phyloP scores from a whole-genome alignment of 208 protist genomes.

The Acanthamoeba culbertsoni region DNA sequence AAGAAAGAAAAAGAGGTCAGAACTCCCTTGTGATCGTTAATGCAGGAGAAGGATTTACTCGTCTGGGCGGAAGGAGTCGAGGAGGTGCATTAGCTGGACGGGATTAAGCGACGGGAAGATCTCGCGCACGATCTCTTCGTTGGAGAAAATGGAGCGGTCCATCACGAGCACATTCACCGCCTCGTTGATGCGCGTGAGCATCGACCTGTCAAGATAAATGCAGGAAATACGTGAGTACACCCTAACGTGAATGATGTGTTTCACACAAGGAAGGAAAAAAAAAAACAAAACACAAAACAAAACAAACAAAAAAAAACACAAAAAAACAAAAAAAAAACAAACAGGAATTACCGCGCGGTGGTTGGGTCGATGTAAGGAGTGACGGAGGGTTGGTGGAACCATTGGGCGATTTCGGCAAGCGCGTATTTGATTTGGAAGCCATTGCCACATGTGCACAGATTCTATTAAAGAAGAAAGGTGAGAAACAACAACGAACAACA shows the following conservation, averaged over 20 bases:
- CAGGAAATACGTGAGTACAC: too few relatives aligned
- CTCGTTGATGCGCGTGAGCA: slow-evolving; percentile 16
- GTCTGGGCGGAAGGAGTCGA: slow-evolving; percentile 23
- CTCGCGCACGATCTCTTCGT: slow-evolving; percentile 4
- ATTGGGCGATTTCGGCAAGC: neutral
- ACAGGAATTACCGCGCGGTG: neutral
- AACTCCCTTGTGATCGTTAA: neutral
- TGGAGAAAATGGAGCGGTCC: slow-evolving; percentile 3
- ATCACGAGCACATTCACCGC: slow-evolving; percentile 50
- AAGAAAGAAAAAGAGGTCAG: neutral
- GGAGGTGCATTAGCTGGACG: slow-evolving; percentile 44
- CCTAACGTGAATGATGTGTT: too few relatives aligned
- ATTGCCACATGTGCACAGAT: slow-evolving; percentile 39
- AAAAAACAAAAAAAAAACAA: neutral
- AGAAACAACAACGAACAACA: neutral
- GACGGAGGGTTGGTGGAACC: neutral
- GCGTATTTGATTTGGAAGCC: slow-evolving; percentile 51
- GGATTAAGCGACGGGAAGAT: slow-evolving; percentile 20
- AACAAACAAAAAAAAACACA: neutral
- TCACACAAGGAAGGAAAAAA: too few relatives aligned
- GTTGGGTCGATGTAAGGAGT: neutral
- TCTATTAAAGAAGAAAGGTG: neutral
- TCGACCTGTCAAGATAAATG: neutral
- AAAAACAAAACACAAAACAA: too few relatives aligned
- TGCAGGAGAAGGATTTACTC: neutral